Conservation (phyloP, 257 asterid genomes). For the Penstemon davidsonii region DNA sequence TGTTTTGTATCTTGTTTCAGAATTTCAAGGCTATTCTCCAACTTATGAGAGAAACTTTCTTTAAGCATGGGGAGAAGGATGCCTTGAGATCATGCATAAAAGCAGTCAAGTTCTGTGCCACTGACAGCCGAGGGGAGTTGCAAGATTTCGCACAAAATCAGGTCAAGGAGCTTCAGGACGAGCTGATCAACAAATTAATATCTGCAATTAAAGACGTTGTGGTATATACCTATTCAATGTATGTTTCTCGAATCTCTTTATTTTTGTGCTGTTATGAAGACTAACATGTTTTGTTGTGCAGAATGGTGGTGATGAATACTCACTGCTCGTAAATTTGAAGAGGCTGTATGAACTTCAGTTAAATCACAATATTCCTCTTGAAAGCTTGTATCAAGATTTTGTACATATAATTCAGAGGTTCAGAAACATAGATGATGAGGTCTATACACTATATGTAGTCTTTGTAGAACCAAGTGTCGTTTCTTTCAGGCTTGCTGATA, state of each 20-base stretch:
- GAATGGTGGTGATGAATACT: conserved; percentile 95
- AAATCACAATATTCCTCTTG: conserved; percentile 58
- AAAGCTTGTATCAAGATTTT: conserved; percentile 67
- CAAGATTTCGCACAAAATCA: conserved; percentile 75
- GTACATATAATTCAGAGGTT: conserved; percentile 59
- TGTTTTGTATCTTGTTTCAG: conserved; percentile 37
- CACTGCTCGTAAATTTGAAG: conserved; percentile 83
- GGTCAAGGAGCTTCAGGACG: conserved; percentile 80
- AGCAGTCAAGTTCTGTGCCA: conserved; percentile 79
- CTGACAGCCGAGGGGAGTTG: conserved; percentile 86
- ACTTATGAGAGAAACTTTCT: conserved; percentile 76
- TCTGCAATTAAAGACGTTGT: conserved; percentile 78
- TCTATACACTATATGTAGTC: conserved; percentile 28
- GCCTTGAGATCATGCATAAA: conserved; percentile 85
- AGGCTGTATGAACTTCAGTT: conserved; percentile 89
- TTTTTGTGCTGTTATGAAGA: conserved; percentile 26
- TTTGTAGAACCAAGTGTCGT: conserved; percentile 9
- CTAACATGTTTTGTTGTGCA: conserved; percentile 44
- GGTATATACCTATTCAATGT: conserved; percentile 46
- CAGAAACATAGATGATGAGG: conserved; percentile 89
- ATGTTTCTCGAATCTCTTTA: conserved; percentile 17
- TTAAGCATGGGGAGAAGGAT: conserved; percentile 87
- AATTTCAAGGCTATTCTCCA: conserved; percentile 68
- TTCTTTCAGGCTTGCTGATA: conserved; percentile 31
- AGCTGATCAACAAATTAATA: conserved; percentile 65